These are phyloP conservation scores for Dioscorea cayenensis DNA, from an alignment of 116 monocot species.

Conservation along the genomic window DNA sequence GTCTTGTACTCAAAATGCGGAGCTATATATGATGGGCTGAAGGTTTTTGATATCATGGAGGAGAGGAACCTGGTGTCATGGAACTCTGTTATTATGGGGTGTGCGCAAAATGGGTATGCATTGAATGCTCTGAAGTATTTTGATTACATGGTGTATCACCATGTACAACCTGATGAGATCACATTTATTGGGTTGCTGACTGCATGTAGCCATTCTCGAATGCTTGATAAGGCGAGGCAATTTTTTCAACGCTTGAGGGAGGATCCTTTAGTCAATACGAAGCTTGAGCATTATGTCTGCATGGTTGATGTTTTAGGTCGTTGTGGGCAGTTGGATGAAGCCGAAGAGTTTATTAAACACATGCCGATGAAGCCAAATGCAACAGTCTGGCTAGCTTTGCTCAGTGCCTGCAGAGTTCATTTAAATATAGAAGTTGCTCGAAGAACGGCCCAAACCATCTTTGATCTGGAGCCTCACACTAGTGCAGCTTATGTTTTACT, in stretches of 20 bases:
- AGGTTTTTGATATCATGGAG: slow-evolving; percentile 37
- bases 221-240: slow-evolving; percentile 63
- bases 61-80: slow-evolving; percentile 69
- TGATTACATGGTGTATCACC: slow-evolving; percentile 38
- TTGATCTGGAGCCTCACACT: slow-evolving; percentile 49
- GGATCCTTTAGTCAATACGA: slow-evolving; percentile 31
- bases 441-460: slow-evolving; percentile 43
- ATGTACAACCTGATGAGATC: slow-evolving; percentile 58
- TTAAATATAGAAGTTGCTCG: slow-evolving; percentile 42
- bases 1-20: slow-evolving; percentile 79
- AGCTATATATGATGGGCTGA: slow-evolving; percentile 40
- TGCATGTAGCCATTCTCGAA: slow-evolving; percentile 73
- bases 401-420: slow-evolving; percentile 61
- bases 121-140: slow-evolving; percentile 31
- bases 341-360: slow-evolving; percentile 48
- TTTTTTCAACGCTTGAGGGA: slow-evolving; percentile 35
- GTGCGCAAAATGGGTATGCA: slow-evolving; percentile 65
- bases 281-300: slow-evolving; percentile 60
- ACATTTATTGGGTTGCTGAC: slow-evolving; percentile 66
- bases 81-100: slow-evolving; percentile 69
- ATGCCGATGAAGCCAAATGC: slow-evolving; percentile 47
- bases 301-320: slow-evolving; percentile 76
- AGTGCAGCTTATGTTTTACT: slow-evolving; percentile 60
- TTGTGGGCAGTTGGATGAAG: slow-evolving; percentile 64
- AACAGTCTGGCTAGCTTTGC: slow-evolving; percentile 64